These are phyloP conservation scores for Phytophthora podocarpi DNA, from an alignment of 352 stramenopile species.

Conservation along the genomic window DNA sequence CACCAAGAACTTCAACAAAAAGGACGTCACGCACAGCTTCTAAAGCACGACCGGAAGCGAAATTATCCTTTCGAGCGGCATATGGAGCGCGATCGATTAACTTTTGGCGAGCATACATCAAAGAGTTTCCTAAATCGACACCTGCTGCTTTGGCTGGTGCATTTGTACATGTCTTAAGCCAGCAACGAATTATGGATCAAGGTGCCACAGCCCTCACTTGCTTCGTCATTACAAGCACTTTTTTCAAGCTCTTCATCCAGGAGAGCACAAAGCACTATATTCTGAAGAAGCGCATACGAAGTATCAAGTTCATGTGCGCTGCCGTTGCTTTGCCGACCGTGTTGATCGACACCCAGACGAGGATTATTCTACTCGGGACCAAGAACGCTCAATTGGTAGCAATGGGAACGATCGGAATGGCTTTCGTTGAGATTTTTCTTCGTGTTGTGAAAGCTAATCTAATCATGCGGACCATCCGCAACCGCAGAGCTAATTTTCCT, in stretches of 20 bases:
- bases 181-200: no score
- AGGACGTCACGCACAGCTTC: no score
- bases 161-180: no score
- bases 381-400: conserved; percentile 17
- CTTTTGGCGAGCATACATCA: no score
- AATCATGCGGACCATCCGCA: conserved; percentile 21
- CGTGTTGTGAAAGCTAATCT: conserved; percentile 23
- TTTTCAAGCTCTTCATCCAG: conserved; percentile 34
- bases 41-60: no score
- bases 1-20: no score
- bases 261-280: conserved; percentile 32
- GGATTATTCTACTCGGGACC: conserved; percentile 36
- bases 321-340: conserved; percentile 37
- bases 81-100: no score
- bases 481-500: conserved; percentile 7
- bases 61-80: no score
- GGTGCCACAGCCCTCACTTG: no score
- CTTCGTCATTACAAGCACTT: no score
- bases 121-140: no score
- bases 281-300: conserved; percentile 18
- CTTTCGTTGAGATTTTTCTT: conserved; percentile 29
- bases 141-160: no score
- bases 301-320: conserved; percentile 38
- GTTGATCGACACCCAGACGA: conserved; percentile 47
- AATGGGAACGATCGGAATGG: conserved; percentile 26